phyloP scores from a whole-genome alignment of 1,284 basidiomycete species.

The Thecaphora thlaspeos region DNA sequence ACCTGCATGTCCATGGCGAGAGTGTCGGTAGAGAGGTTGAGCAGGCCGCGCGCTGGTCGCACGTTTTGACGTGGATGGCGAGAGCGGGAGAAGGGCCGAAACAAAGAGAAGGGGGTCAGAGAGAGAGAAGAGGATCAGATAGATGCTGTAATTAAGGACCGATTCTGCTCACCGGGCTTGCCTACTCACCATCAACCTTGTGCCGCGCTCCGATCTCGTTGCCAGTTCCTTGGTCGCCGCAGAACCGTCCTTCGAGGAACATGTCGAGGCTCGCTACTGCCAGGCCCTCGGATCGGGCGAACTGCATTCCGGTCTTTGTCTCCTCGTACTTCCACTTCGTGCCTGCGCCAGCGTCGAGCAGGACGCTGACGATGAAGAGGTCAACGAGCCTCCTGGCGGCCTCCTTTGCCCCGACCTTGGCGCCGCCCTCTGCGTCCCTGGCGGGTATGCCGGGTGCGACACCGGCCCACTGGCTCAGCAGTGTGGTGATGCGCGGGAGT shows the following conservation, averaged over 20 bases:
- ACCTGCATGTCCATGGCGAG: constrained; percentile 80
- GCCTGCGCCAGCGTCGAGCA: constrained; percentile 91
- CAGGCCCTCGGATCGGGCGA: constrained; percentile 81
- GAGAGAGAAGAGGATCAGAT: no score
- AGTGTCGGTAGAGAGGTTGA: constrained; percentile 66
- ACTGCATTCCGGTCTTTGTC: constrained; percentile 64
- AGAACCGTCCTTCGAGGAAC: constrained; percentile 63
- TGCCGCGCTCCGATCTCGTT: no score
- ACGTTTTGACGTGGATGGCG: no score
- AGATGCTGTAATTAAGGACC: no score
- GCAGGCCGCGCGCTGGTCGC: constrained; percentile 58
- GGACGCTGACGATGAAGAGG: constrained; percentile 86
- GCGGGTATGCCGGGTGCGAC: neutral
- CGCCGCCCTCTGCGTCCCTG: neutral
- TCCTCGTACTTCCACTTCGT: constrained; percentile 78
- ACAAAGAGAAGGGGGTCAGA: no score
- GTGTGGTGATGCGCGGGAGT: constrained; percentile 36
- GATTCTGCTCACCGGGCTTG: no score
- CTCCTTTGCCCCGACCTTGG: constrained; percentile 17
- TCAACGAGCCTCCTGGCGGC: constrained; percentile 69
- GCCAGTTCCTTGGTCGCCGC: neutral
- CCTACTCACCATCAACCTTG: no score
- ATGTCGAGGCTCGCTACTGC: constrained; percentile 87
- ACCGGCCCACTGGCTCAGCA: constrained; percentile 26
- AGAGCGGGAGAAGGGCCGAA: no score